phyloP scores from a whole-genome alignment of 345 rosid species.

The Raphanus sativus region DNA sequence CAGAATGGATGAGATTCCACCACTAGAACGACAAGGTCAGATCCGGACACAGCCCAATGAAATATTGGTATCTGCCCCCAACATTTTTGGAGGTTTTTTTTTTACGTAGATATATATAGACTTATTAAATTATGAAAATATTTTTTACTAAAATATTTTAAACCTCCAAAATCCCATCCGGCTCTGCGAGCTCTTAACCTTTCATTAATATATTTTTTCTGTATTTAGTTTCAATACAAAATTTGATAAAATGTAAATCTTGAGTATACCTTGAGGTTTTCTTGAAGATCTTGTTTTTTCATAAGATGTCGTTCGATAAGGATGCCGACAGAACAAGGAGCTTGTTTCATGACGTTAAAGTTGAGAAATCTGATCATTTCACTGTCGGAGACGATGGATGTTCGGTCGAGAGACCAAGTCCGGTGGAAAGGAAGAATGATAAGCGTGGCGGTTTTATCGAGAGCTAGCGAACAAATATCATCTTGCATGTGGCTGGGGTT shows the following conservation, averaged over 20 bases:
- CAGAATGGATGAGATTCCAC: background rate
- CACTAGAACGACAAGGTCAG: too few relatives aligned
- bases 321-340: constrained; percentile 69
- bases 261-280: constrained; percentile 19
- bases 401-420: constrained; percentile 49
- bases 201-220: too few relatives aligned
- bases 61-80: too few relatives aligned
- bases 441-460: constrained; percentile 44
- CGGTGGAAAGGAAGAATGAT: constrained; percentile 65
- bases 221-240: background rate
- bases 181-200: too few relatives aligned
- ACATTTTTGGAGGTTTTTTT: too few relatives aligned
- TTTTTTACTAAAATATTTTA: too few relatives aligned
- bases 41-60: too few relatives aligned
- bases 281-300: constrained; percentile 10
- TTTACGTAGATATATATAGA: too few relatives aligned
- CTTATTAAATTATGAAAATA: too few relatives aligned
- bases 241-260: background rate
- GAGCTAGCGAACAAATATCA: constrained; percentile 58
- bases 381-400: constrained; percentile 36
- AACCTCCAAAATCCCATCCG: too few relatives aligned
- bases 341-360: constrained; percentile 46
- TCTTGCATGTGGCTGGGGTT: constrained; percentile 50
- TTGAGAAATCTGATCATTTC: constrained; percentile 40
- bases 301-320: constrained; percentile 32